Evolutionary conservation across 164 flowering plant genomes (phyloP).

Genomic region (Hamamelis virginiana): DNA sequence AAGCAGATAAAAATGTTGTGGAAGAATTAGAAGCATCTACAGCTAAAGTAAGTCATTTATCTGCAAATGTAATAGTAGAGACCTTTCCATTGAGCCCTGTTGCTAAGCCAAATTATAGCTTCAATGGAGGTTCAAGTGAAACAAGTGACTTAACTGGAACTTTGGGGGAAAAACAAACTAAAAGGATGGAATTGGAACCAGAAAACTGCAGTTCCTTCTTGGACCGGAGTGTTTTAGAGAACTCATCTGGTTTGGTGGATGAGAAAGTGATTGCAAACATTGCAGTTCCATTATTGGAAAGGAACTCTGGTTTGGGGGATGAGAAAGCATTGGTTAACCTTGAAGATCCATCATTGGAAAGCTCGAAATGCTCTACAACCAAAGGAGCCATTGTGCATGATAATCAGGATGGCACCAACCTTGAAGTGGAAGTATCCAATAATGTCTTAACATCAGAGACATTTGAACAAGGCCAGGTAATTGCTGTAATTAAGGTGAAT

Average conservation of each 20-base stretch:
- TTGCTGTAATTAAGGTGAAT: conserved; percentile 28
- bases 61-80: conserved; percentile 44
- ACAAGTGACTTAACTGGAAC: background rate
- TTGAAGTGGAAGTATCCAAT: conserved; percentile 14
- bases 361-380: conserved; percentile 1
- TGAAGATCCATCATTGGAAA: conserved; percentile 20
- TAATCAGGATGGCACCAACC: conserved; percentile 1
- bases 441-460: conserved; percentile 7
- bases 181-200: conserved; percentile 10
- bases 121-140: conserved; percentile 22
- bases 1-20: conserved; percentile 1
- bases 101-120: conserved; percentile 11
- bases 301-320: conserved; percentile 7
- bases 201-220: background rate
- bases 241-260: conserved; percentile 6
- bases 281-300: conserved; percentile 7
- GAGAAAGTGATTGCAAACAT: conserved; percentile 5
- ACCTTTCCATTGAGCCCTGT: conserved; percentile 49
- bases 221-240: background rate
- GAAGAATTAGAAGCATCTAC: conserved; percentile 15
- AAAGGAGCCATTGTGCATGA: conserved; percentile 5
- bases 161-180: conserved; percentile 18
- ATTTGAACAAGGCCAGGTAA: conserved; percentile 16
- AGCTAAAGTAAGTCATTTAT: conserved; percentile 19
- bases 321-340: conserved; percentile 4